Conservation (phyloP, 306 rosid genomes). For the Cercis canadensis region DNA sequence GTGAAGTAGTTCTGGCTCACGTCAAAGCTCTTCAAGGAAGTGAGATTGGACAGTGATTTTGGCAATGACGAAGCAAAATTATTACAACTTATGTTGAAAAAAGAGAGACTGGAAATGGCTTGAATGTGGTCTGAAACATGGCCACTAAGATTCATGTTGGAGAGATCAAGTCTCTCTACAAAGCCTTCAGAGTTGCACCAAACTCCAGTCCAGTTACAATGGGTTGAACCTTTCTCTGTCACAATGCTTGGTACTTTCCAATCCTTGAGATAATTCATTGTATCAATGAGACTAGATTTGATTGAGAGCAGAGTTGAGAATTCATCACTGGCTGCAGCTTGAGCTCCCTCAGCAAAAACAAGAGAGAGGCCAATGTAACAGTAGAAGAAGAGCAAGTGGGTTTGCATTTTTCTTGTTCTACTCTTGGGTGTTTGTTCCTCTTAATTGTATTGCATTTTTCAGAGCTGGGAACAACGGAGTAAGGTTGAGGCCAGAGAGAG, state of each 20-base stretch:
- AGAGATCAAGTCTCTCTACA: slow-evolving; percentile 72
- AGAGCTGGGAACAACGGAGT: slow-evolving; percentile 15
- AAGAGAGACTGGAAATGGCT: slow-evolving; percentile 56
- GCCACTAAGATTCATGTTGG: slow-evolving; percentile 84
- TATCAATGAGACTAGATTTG: slow-evolving; percentile 66
- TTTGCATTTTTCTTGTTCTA: slow-evolving; percentile 55
- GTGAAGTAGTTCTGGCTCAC: slow-evolving; percentile 82
- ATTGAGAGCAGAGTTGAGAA: slow-evolving; percentile 58
- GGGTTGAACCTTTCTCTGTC: slow-evolving; percentile 33
- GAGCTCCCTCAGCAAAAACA: slow-evolving; percentile 47
- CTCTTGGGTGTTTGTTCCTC: slow-evolving; percentile 39
- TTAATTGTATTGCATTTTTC: slow-evolving; percentile 43
- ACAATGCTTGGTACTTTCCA: slow-evolving; percentile 57
- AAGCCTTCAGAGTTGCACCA: slow-evolving; percentile 67
- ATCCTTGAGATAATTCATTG: slow-evolving; percentile 57
- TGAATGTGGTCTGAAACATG: slow-evolving; percentile 59
- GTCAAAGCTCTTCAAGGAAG: slow-evolving; percentile 68
- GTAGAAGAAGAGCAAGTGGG: slow-evolving; percentile 51
- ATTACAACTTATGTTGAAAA: slow-evolving; percentile 66
- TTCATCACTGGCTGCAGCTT: slow-evolving; percentile 50
- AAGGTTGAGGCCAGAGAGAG: slow-evolving; percentile 9
- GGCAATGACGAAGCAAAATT: slow-evolving; percentile 65
- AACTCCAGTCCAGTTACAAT: slow-evolving; percentile 84
- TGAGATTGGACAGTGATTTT: slow-evolving; percentile 56
- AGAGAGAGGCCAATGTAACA: slow-evolving; percentile 62